Evolutionary conservation across 208 protist species (phyloP).

Genomic region (Phytomonas francai): DNA sequence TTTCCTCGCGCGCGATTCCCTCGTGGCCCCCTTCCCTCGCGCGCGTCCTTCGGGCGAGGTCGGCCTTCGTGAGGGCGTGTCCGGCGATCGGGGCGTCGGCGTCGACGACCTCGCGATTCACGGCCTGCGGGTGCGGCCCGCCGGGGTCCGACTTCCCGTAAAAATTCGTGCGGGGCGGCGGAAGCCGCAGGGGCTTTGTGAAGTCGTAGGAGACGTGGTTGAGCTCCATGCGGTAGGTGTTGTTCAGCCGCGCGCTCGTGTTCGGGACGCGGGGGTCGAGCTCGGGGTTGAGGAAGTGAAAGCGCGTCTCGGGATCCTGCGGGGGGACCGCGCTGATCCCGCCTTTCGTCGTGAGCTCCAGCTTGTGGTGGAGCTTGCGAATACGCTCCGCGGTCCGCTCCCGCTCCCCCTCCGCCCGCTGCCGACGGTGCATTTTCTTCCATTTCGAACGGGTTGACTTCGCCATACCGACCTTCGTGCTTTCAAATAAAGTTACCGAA

Average conservation of each 20-base stretch:
- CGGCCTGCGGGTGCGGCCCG: conserved; percentile 57
- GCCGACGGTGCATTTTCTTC: conserved; percentile 73
- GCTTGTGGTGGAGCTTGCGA: conserved; percentile 52
- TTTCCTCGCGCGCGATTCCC: not conserved
- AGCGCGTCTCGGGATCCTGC: conserved; percentile 68
- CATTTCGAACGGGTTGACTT: conserved; percentile 82
- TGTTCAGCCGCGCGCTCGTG: conserved; percentile 48
- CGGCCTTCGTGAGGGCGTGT: conserved; percentile 55
- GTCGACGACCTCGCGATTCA: conserved; percentile 42
- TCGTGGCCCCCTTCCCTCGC: conserved; percentile 2
- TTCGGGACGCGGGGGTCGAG: conserved; percentile 55
- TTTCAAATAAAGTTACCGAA: too few relatives aligned
- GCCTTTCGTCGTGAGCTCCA: conserved; percentile 53
- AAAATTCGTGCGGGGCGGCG: conserved; percentile 38
- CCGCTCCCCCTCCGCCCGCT: conserved; percentile 34
- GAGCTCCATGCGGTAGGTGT: conserved; percentile 51
- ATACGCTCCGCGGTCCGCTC: conserved; percentile 38
- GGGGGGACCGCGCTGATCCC: conserved; percentile 59
- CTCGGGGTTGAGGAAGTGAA: conserved; percentile 77
- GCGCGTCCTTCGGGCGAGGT: conserved; percentile 20
- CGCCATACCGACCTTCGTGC: conserved; percentile 32
- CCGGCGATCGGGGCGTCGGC: conserved; percentile 52
- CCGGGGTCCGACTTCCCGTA: conserved; percentile 53
- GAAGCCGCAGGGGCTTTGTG: conserved; percentile 49
- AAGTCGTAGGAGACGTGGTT: conserved; percentile 44